phyloP scores from a whole-genome alignment of 108 stramenopile genomes.

The Schizochytrium sp. region DNA sequence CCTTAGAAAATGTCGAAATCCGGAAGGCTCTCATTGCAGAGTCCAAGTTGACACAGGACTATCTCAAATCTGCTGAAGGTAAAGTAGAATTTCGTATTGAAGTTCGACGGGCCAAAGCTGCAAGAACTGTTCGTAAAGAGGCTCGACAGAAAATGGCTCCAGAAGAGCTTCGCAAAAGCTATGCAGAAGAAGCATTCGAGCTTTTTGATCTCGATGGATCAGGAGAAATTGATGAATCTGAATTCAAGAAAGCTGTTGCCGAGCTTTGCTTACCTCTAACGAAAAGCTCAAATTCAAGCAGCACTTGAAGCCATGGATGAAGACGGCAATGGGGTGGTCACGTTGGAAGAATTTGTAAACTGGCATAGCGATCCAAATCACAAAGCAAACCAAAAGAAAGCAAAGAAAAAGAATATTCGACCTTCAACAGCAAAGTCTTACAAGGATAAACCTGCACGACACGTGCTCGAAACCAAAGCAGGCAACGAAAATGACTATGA shows the following conservation, averaged over 20 bases:
- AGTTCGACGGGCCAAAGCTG: neutral
- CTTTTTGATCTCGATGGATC: slow-evolving; percentile 50
- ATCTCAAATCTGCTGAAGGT: slow-evolving; percentile 22
- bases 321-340: slow-evolving; percentile 29
- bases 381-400: neutral
- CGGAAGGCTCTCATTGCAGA: neutral
- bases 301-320: slow-evolving; percentile 23
- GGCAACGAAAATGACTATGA: neutral
- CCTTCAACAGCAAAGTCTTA: neutral
- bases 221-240: slow-evolving; percentile 16
- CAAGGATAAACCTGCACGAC: neutral
- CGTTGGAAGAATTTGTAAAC: neutral
- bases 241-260: slow-evolving; percentile 5
- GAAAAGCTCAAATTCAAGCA: slow-evolving; percentile 21
- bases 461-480: neutral
- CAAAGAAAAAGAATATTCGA: neutral
- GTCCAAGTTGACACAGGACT: neutral
- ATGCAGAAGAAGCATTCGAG: slow-evolving; percentile 56
- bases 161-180: neutral
- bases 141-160: neutral
- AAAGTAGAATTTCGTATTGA: neutral
- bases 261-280: slow-evolving; percentile 52
- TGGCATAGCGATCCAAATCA: neutral
- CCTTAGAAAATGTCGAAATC: neutral
- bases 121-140: neutral